These are phyloP conservation scores for Heteromeles arbutifolia DNA, from an alignment of 306 rosid genomes.

Conservation along the genomic window DNA sequence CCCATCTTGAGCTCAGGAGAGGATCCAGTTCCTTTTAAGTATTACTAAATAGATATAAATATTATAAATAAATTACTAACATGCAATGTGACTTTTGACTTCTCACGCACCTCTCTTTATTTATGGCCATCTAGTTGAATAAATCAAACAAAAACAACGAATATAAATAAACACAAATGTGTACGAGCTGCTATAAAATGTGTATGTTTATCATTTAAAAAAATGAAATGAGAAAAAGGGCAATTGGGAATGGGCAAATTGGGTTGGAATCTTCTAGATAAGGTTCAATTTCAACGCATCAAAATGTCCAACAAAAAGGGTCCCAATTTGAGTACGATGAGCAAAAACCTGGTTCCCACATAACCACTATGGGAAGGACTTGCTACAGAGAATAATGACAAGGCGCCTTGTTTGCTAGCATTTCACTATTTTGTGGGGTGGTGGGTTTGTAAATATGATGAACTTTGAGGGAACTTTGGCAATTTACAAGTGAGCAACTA, in stretches of 20 bases:
- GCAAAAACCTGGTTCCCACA: not conserved
- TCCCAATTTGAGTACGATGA: constrained; percentile 13
- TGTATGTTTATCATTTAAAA: too few species aligned
- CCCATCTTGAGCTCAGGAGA: too few species aligned
- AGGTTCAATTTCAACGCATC: not conserved
- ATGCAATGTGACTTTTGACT: too few species aligned
- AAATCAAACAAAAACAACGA: too few species aligned
- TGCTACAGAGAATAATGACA: constrained; percentile 4
- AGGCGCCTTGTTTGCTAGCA: not conserved
- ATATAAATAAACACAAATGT: too few species aligned
- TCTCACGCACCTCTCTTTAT: too few species aligned
- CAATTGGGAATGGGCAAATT: not conserved
- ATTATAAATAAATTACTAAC: too few species aligned
- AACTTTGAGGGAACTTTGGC: not conserved
- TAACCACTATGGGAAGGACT: not conserved
- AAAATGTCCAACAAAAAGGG: constrained; percentile 1
- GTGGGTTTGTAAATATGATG: not conserved
- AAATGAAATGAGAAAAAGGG: not conserved
- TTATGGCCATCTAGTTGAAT: too few species aligned
- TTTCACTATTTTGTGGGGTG: not conserved
- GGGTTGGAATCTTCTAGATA: not conserved
- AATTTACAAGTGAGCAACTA: not conserved
- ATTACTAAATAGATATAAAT: too few species aligned
- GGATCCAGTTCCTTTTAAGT: too few species aligned
- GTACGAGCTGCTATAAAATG: too few species aligned